Conservation (phyloP, 495 filamentous ascomycete species). For the Lichenothelia convexa region DNA sequence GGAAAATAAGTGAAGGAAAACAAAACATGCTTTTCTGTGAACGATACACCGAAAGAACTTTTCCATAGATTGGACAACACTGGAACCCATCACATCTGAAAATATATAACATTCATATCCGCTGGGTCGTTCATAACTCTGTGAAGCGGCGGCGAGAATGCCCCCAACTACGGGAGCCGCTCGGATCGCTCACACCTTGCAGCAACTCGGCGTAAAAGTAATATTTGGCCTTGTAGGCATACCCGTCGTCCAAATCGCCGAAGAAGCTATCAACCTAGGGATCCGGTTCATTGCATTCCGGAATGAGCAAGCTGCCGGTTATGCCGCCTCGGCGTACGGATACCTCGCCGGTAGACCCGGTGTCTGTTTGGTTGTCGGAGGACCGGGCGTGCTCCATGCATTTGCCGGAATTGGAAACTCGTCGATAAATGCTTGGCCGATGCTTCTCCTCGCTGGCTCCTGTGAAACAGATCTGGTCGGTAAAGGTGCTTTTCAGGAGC, state of each 20-base stretch:
- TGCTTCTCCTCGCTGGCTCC: conserved; percentile 40
- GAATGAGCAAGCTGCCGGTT: conserved; percentile 47
- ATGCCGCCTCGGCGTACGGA: conserved; percentile 46
- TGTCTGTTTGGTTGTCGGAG: conserved; percentile 45
- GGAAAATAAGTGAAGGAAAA: too few species aligned
- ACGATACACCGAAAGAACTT: too few species aligned
- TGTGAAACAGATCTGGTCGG: conserved; percentile 34
- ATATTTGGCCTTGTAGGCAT: conserved; percentile 51
- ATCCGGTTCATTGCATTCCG: conserved; percentile 48
- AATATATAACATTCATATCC: too few species aligned
- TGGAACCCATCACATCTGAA: too few species aligned
- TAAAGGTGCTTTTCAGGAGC: conserved; percentile 44
- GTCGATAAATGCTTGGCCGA: conserved; percentile 37
- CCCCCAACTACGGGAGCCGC: conserved; percentile 27
- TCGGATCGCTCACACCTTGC: conserved; percentile 37
- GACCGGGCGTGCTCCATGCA: conserved; percentile 45
- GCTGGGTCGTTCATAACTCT: too few species aligned
- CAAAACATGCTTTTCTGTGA: too few species aligned
- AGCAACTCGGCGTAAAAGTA: conserved; percentile 35
- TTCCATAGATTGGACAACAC: too few species aligned
- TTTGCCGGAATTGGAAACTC: conserved; percentile 42
- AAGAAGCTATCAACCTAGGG: conserved; percentile 41
- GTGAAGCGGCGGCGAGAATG: too few species aligned
- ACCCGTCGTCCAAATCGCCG: conserved; percentile 45
- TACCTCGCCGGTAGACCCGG: conserved; percentile 44